phyloP scores from a whole-genome alignment of 116 monocot species.

The Iris pallida region DNA sequence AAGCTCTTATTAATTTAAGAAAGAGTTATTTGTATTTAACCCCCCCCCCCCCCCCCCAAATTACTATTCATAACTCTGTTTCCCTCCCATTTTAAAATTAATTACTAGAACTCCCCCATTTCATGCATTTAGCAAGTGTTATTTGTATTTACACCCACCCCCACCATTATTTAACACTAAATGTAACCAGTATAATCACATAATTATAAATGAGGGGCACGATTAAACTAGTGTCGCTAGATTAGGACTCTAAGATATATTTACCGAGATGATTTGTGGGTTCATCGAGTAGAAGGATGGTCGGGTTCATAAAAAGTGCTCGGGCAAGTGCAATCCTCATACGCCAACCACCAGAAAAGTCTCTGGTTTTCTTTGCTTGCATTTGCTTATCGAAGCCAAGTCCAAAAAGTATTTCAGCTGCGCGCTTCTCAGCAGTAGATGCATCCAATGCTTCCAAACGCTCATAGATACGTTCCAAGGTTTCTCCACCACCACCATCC shows the following conservation, averaged over 20 bases:
- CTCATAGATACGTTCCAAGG: conserved; percentile 84
- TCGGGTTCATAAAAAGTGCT: conserved; percentile 95
- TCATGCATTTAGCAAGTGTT: too few species aligned
- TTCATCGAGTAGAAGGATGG: conserved; percentile 96
- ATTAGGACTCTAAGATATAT: neutral
- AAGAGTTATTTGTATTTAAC: too few species aligned
- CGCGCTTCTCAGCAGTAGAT: conserved; percentile 95
- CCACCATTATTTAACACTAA: too few species aligned
- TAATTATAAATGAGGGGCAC: too few species aligned
- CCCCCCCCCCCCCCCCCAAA: too few species aligned
- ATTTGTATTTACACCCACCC: too few species aligned
- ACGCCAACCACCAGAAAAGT: conserved; percentile 99
- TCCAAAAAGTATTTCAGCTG: conserved; percentile 93
- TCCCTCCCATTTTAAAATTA: too few species aligned
- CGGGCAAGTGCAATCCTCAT: conserved; percentile 99
- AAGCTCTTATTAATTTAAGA: too few species aligned
- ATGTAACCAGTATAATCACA: too few species aligned
- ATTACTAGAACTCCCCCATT: too few species aligned
- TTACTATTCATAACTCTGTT: too few species aligned
- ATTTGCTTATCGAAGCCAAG: conserved; percentile 89
- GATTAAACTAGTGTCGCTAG: too few species aligned
- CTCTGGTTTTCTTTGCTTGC: conserved; percentile 93
- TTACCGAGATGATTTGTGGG: conserved; percentile 97
- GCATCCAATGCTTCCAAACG: conserved; percentile 94
- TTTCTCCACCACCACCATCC: conserved; percentile 95